phyloP scores from a whole-genome alignment of 306 rosid species.

The Dicorynia guianensis region DNA sequence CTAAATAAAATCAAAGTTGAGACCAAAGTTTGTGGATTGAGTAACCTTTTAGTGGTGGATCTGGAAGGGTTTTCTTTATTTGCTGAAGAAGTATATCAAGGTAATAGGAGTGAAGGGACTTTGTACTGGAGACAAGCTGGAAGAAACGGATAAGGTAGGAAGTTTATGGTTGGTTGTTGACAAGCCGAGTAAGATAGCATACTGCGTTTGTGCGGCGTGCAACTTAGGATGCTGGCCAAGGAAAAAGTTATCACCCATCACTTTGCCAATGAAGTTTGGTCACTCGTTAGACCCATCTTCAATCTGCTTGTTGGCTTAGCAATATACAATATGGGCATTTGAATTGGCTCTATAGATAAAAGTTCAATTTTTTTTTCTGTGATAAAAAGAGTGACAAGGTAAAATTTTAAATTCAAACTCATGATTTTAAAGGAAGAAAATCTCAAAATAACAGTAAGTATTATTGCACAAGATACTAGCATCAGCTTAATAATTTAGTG shows the following conservation, averaged over 20 bases:
- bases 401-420: too few relatives aligned
- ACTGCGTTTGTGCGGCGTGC: conserved; percentile 14
- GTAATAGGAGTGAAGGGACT: conserved; percentile 27
- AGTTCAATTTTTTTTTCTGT: too few relatives aligned
- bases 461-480: too few relatives aligned
- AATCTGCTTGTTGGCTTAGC: background rate
- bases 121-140: conserved; percentile 45
- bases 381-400: too few relatives aligned
- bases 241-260: background rate
- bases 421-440: too few relatives aligned
- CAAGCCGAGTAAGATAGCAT: conserved; percentile 42
- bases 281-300: background rate
- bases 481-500: too few relatives aligned
- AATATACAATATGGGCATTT: too few relatives aligned
- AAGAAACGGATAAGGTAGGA: conserved; percentile 63
- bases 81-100: conserved; percentile 28
- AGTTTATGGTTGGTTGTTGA: conserved; percentile 63
- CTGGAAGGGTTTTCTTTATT: conserved; percentile 13
- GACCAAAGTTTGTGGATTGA: background rate
- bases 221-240: conserved; percentile 44
- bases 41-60: conserved; percentile 17
- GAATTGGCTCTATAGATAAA: too few relatives aligned
- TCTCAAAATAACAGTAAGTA: too few relatives aligned
- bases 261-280: conserved; percentile 20
- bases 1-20: background rate